Conservation (phyloP, 345 rosid species). For the Anacardium occidentale region DNA sequence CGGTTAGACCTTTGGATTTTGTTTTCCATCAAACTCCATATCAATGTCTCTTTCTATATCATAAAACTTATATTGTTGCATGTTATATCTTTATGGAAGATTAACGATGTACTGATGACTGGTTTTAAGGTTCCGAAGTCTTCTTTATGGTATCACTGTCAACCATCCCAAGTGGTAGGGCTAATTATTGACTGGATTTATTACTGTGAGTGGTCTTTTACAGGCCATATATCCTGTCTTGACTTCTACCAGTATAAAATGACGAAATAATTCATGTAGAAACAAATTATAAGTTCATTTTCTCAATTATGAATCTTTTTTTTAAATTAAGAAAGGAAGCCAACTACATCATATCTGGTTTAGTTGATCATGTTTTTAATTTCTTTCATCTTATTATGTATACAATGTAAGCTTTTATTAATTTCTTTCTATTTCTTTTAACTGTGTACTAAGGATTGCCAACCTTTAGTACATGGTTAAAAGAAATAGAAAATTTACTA, state of each 20-base stretch:
- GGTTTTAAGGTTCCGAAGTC: neutral
- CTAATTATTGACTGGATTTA: neutral
- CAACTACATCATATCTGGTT: neutral
- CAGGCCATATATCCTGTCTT: conserved; percentile 3
- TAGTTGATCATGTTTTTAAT: no score
- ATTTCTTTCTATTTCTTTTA: no score
- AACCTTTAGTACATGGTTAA: no score
- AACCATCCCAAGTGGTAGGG: neutral
- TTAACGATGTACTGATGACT: neutral
- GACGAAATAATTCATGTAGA: neutral
- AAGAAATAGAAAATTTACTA: no score
- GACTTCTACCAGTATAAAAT: neutral
- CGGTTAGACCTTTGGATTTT: neutral
- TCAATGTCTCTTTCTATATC: neutral
- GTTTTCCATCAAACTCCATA: neutral
- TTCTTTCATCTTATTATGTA: no score
- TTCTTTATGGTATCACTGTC: neutral
- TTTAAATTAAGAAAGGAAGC: conserved; percentile 2
- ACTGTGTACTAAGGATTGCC: no score
- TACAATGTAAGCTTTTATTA: no score
- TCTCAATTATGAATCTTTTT: neutral
- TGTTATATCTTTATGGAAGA: neutral
- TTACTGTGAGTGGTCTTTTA: neutral
- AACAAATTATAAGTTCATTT: neutral
- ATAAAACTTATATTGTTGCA: conserved; percentile 6